These are phyloP conservation scores for Penicillium psychrofluorescens DNA, from an alignment of 495 filamentous ascomycete species.

Conservation along the genomic window DNA sequence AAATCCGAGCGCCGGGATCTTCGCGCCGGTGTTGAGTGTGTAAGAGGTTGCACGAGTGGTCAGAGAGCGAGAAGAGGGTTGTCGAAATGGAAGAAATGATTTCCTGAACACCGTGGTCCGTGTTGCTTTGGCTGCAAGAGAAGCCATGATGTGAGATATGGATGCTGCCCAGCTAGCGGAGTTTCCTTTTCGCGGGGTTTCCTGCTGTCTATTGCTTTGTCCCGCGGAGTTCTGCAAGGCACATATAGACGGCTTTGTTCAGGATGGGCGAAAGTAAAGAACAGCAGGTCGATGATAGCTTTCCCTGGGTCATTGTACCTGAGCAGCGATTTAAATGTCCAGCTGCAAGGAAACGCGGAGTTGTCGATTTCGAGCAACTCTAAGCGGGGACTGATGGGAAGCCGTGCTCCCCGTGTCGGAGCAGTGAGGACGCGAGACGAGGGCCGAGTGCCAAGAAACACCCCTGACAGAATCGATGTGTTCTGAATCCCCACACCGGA, in stretches of 20 bases:
- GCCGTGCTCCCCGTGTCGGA: not conserved
- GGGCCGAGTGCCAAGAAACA: not conserved
- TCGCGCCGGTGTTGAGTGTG: slow-evolving; percentile 30
- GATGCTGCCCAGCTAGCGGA: not conserved
- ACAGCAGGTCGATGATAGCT: not conserved
- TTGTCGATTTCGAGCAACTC: not conserved
- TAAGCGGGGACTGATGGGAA: not conserved
- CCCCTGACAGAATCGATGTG: too few relatives aligned
- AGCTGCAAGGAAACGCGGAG: not conserved
- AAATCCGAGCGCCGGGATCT: slow-evolving; percentile 34
- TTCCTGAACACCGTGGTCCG: not conserved
- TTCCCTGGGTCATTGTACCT: not conserved
- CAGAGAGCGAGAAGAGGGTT: not conserved
- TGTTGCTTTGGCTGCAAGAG: not conserved
- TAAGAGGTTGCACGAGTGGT: not conserved
- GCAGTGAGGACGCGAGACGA: not conserved
- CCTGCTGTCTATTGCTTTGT: not conserved
- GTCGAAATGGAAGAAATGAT: not conserved
- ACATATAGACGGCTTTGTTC: not conserved
- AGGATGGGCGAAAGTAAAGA: not conserved
- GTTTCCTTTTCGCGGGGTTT: not conserved
- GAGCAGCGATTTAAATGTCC: not conserved
- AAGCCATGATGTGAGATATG: not conserved
- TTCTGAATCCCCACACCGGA: too few relatives aligned
- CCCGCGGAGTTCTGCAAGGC: not conserved